Evolutionary conservation across 805 yeast genomes (phyloP).

Genomic region (Priceomyces carsonii): DNA sequence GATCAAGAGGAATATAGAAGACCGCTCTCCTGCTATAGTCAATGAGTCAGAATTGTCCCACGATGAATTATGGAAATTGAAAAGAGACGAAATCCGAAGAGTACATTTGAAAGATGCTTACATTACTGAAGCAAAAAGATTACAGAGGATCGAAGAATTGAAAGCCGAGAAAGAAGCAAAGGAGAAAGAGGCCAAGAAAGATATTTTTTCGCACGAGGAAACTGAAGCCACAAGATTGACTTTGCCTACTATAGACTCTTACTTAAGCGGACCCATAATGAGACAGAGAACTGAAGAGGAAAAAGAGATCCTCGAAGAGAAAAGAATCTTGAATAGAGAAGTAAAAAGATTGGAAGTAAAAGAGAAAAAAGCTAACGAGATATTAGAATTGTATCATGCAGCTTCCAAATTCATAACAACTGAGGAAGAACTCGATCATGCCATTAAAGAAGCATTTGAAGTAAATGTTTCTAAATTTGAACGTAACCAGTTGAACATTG

Average conservation of each 20-base stretch:
- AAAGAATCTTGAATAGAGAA: constrained; percentile 68
- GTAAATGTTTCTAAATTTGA: constrained; percentile 36
- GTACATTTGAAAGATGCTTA: constrained; percentile 66
- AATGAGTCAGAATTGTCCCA: constrained; percentile 28
- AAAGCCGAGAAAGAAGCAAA: constrained; percentile 25
- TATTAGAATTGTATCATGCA: constrained; percentile 73
- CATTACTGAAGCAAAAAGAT: constrained; percentile 50
- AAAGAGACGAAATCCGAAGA: constrained; percentile 69
- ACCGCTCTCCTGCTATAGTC: constrained; percentile 32
- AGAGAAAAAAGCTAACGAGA: constrained; percentile 52
- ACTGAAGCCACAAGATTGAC: constrained; percentile 63
- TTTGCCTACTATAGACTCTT: constrained; percentile 74
- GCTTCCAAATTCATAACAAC: constrained; percentile 69
- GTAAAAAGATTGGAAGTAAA: constrained; percentile 51
- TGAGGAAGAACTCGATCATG: constrained; percentile 61
- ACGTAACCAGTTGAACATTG: constrained; percentile 30
- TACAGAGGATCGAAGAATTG: constrained; percentile 37
- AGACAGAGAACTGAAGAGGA: constrained; percentile 75
- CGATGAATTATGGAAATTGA: constrained; percentile 47
- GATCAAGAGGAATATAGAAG: constrained; percentile 56
- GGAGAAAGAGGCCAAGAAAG: constrained; percentile 22
- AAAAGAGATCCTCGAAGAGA: constrained; percentile 51
- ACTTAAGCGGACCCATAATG: constrained; percentile 68
- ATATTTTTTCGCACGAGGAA: constrained; percentile 37
- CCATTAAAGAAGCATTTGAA: constrained; percentile 60